Conservation (phyloP, 768 basidiomycete species). For the Tephrocybe rancida region DNA sequence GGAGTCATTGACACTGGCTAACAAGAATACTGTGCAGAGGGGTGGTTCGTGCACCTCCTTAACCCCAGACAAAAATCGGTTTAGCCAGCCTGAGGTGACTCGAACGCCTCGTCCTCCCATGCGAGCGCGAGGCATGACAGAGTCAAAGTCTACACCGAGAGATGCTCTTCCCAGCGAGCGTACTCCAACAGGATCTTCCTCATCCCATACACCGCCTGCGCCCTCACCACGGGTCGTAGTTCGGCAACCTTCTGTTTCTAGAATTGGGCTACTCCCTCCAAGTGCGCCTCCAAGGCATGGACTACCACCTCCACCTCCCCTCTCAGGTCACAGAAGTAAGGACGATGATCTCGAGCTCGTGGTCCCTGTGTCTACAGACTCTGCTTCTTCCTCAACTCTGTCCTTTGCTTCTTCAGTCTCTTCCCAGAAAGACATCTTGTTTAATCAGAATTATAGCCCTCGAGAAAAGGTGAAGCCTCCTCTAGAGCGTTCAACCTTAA, state of each 20-base stretch:
- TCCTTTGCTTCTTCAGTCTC: slow-evolving; percentile 46
- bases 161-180: slow-evolving; percentile 28
- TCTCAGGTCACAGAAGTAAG: slow-evolving; percentile 5
- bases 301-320: slow-evolving; percentile 48
- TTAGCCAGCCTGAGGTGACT: slow-evolving; percentile 33
- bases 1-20: slow-evolving; percentile 22
- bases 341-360: slow-evolving; percentile 16
- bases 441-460: slow-evolving; percentile 27
- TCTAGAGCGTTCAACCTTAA: slow-evolving; percentile 24
- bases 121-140: slow-evolving; percentile 54
- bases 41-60: slow-evolving; percentile 33
- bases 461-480: slow-evolving; percentile 28
- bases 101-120: slow-evolving; percentile 38
- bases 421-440: slow-evolving; percentile 27
- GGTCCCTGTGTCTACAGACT: slow-evolving; percentile 21
- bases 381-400: slow-evolving; percentile 38
- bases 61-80: slow-evolving; percentile 28
- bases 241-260: slow-evolving; percentile 46
- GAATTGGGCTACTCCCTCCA: slow-evolving; percentile 43
- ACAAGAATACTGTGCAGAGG: slow-evolving; percentile 23
- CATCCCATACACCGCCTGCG: slow-evolving; percentile 17
- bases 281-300: slow-evolving; percentile 51
- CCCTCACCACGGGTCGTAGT: slow-evolving; percentile 37
- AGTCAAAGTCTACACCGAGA: slow-evolving; percentile 32
- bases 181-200: slow-evolving; percentile 8